These are phyloP conservation scores for Penicillium sp. DNA, from an alignment of 2,329 filamentous ascomycete species.

Conservation along the genomic window DNA sequence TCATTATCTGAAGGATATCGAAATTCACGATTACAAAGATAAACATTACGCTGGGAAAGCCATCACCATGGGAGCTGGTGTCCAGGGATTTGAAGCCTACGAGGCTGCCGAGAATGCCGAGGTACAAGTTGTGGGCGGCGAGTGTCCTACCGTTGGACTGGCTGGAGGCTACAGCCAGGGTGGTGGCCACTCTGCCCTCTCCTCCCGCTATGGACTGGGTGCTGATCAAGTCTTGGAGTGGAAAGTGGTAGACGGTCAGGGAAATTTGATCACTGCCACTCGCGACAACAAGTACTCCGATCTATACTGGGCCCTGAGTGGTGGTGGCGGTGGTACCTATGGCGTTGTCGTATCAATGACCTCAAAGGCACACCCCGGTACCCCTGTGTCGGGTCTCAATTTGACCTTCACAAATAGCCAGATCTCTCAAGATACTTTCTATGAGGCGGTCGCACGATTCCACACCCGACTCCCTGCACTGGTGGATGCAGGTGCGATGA, in stretches of 20 bases:
- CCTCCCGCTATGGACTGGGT: slow-evolving; percentile 57
- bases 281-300: slow-evolving; percentile 19
- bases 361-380: slow-evolving; percentile 52
- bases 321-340: slow-evolving; percentile 53
- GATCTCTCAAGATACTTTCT: slow-evolving; percentile 50
- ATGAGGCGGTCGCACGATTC: slow-evolving; percentile 51
- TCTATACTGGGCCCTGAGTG: slow-evolving; percentile 24
- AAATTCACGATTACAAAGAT: slow-evolving; percentile 36
- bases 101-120: slow-evolving; percentile 46
- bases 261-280: slow-evolving; percentile 18
- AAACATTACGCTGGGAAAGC: slow-evolving; percentile 53
- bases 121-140: slow-evolving; percentile 57
- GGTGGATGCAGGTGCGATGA: slow-evolving; percentile 53
- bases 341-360: slow-evolving; percentile 60
- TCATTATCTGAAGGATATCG: slow-evolving; percentile 33
- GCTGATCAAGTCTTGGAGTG: slow-evolving; percentile 61
- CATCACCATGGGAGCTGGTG: slow-evolving; percentile 57
- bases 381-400: slow-evolving; percentile 46
- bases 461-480: slow-evolving; percentile 51
- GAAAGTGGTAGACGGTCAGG: slow-evolving; percentile 55
- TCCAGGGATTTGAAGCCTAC: slow-evolving; percentile 54
- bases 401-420: slow-evolving; percentile 43
- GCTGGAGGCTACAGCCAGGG: slow-evolving; percentile 63
- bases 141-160: slow-evolving; percentile 57
- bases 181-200: slow-evolving; percentile 59